Evolutionary conservation across 352 stramenopile genomes (phyloP), one percentile per base, ranked within the genome.

Genomic region (Halophytophthora polymorphica): DNA sequence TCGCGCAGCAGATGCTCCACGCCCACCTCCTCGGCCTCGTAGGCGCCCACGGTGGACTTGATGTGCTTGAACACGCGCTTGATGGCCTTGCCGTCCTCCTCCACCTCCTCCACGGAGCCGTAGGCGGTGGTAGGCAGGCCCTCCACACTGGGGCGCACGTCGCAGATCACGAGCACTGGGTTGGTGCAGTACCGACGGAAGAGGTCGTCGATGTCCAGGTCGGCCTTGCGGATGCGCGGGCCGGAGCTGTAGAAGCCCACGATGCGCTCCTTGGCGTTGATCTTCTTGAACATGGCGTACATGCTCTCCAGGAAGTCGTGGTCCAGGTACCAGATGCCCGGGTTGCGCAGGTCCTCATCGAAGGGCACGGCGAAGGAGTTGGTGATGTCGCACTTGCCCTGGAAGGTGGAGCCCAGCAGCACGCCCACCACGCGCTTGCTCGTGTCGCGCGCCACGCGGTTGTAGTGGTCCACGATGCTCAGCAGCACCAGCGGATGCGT

Each of bases 261-360:
- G 40, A 99, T 95, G 33, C 95, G 82, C 69, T 99, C 97, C 74
- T 98, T 99, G 53, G 96, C 84, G 56, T 94, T 96, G 53, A 97
- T 95, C 72, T 97, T 97, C 73, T 93, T 96, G 68, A 96, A 97
- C 90, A 97, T 98, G 45, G 69, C 59, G 57, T 88, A 95, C 97
- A 99, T 99, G 66, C 82, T 98, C 69, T 99, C 97, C 35, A 99
- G 73, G 64, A 98, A 99, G 77, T 98, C 98, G 75, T 99, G 97
- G 83, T 99, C 97, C 37, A 99, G 75, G 75, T 99, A 99, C 92
- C 98, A 99, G 45, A 99, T 98, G 18, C 77, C 79, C 33, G 91
- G 89, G 76, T 99, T 98, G 49, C 95, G 93, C 42, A 95, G 70
- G 66, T 99, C 97, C 77, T 99, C 97, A 63, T 99, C 97, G 66